phyloP scores from a whole-genome alignment of 2,329 filamentous ascomycete genomes.

The Penicillium sp. region DNA sequence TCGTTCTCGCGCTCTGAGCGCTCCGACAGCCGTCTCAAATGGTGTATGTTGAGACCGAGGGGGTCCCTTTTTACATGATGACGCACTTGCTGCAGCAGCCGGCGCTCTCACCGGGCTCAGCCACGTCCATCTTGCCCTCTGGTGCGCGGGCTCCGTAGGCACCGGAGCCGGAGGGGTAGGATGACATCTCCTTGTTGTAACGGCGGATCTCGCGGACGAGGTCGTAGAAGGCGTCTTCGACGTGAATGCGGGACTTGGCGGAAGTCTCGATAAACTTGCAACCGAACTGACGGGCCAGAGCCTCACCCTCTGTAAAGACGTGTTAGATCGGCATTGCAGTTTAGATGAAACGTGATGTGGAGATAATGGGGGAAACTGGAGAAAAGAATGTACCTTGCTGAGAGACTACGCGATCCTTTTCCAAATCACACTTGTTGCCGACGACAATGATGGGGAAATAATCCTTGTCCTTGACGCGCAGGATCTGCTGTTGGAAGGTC shows the following conservation, averaged over 20 bases:
- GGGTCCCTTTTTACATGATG: slow-evolving; percentile 60
- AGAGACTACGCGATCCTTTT: slow-evolving; percentile 84
- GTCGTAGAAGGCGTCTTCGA: slow-evolving; percentile 98
- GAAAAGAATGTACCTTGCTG: slow-evolving; percentile 69
- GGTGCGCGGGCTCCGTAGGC: slow-evolving; percentile 61
- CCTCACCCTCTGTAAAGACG: slow-evolving; percentile 71
- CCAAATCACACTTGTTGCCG: slow-evolving; percentile 98
- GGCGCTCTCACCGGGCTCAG: slow-evolving; percentile 48
- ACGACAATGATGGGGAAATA: slow-evolving; percentile 99
- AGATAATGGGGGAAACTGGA: background rate
- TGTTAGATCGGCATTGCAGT: background rate
- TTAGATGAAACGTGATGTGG: background rate
- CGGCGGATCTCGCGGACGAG: slow-evolving; percentile 96
- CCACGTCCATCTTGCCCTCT: slow-evolving; percentile 72
- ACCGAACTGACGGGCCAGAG: slow-evolving; percentile 78
- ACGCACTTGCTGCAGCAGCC: slow-evolving; percentile 85
- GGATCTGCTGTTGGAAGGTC: slow-evolving; percentile 97
- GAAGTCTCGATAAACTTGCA: slow-evolving; percentile 99
- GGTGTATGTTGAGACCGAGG: slow-evolving; percentile 3
- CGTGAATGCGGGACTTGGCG: slow-evolving; percentile 95
- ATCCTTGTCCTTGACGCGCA: slow-evolving; percentile 98
- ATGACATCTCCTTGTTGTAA: slow-evolving; percentile 98
- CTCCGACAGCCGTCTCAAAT: slow-evolving; percentile 18
- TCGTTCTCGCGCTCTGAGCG: slow-evolving; percentile 1
- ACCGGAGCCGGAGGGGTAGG: slow-evolving; percentile 68